Base-by-base conservation (phyloP, 1,139 yeast genomes). In the Wickerhamiella pararugosa region DNA sequence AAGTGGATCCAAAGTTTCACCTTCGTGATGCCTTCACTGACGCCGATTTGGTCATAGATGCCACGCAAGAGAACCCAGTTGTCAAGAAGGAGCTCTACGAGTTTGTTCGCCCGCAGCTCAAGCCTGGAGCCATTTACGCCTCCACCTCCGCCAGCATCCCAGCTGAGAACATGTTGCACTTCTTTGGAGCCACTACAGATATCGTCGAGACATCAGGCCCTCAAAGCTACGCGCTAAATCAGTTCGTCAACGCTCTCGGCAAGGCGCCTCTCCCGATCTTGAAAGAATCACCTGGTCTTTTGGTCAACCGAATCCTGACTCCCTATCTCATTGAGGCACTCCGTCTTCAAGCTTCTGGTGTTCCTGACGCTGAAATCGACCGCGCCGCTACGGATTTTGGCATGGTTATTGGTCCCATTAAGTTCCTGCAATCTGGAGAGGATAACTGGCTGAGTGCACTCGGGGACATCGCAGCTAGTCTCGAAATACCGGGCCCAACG, bases 11-110 rank as follows among this genome's bases (percentile, higher is more conserved):
- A 15, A 33, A 38, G 28, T 26, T 32, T n/a, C 11, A 7, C 8
- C 21, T 28, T 6, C 29, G 28, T 3, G 25, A n/a, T 4, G 41
- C 36, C 10, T 28, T 38, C 21, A 26, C 11, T n/a, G 8, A 29
- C 10, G 41, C 41, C 4, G 41, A 38, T 21, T 27, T 33, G n/a
- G 36, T 38, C 6, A 26, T 38, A 6, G 41, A 38, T 32, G 41
- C 41, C 7, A 9, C 33, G 26, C 41, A 36, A n/a, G 41, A 38
- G 34, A 15, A 28, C 6, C 30, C 33, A 2, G 15, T n/a, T 4
- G 32, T 11, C 5, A 38, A 38, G 33, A 11, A 21, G 10, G 7
- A 32, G 11, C 15, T 36, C 29, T 15, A 29, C 8, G 10, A 5
- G 2, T 11, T 11, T 1, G 25, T 36, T 21, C 25, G 25, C 11